Evolutionary conservation across 495 filamentous ascomycete genomes (phyloP), one percentile per base, ranked within the genome.

Genomic region (Daldinia childiae): DNA sequence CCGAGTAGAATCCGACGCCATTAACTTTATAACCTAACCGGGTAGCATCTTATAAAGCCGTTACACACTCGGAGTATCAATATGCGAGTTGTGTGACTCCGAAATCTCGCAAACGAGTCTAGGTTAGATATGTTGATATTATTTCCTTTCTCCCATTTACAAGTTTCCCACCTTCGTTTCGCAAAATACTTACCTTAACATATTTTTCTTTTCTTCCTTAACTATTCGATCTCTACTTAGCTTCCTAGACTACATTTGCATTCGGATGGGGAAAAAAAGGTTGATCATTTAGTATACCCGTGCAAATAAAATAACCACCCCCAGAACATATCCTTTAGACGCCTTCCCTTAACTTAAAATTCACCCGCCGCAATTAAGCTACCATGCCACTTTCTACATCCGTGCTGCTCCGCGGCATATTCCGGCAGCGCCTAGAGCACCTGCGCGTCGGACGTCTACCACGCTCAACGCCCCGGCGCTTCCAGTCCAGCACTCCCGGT

Each of bases 391-490:
- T 27, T 21, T 56, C 43, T 0, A 64, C 66, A 21, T 24, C 71
- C 15, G 19, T 19, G 17, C 50, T 55, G 3, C 41, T 69, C 34
- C 66, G 71, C 51, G 43, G 57, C 2, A 41, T 48, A 17, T 66
- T 73, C 43, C 65, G 71, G 71, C 61, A 57, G 7, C 65, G 63
- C 2, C 29, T 72, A 1, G 55, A 64, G n/a, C 70, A 57, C 6
- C 39, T 73, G 5, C 62, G 71, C 57, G 19, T 17, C 27, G 52
- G 50, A 26, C 65, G 65, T 8, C n/a, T 68, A 2, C 57, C 65
- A 36, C 64, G 45, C 11, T 68, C 69, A 12, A 38, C 69, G 29
- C 65, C 71, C 21, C 71, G 71, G 0, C 65, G 71, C 51, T 58
- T 69, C 51, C 66, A 73, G 30, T 69, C 71, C 32, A 69, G 32